A percentile compares a stretch with the other conserved stretches of the same genome.
Evolutionary conservation across 179 eudicot genomes (phyloP).

Genomic region (Pouteria campechiana): DNA sequence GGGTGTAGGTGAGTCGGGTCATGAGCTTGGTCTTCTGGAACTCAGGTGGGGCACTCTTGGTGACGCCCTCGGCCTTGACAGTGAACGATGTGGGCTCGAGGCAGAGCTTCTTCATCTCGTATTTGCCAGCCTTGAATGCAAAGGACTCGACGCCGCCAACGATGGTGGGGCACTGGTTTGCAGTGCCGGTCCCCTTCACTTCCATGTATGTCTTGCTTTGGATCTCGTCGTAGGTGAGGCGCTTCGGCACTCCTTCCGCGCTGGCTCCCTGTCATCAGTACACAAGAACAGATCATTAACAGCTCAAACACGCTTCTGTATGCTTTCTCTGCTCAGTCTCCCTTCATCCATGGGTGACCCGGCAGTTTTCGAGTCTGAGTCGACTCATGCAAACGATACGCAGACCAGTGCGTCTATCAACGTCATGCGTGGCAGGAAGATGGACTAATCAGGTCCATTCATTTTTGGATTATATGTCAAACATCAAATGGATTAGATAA

Average conservation of each 20-base stretch:
- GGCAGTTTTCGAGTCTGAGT: too few relatives aligned
- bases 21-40: constrained; percentile 97
- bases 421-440: too few relatives aligned
- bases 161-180: constrained; percentile 95
- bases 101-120: constrained; percentile 85
- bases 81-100: constrained; percentile 92
- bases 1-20: constrained; percentile 97
- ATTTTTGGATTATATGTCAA: too few relatives aligned
- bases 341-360: too few relatives aligned
- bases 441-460: too few relatives aligned
- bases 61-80: constrained; percentile 79
- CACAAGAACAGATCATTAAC: background rate
- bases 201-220: constrained; percentile 96
- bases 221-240: constrained; percentile 86
- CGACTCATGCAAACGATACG: too few relatives aligned
- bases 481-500: too few relatives aligned
- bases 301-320: too few relatives aligned
- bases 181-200: constrained; percentile 96
- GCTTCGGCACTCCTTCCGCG: constrained; percentile 76
- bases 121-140: constrained; percentile 82
- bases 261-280: constrained; percentile 58
- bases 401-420: too few relatives aligned
- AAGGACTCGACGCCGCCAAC: constrained; percentile 56
- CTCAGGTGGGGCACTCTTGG: constrained; percentile 70
- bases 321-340: too few relatives aligned